These are phyloP conservation scores for Echites panduratus DNA, from an alignment of 257 asterid genomes.

Conservation along the genomic window DNA sequence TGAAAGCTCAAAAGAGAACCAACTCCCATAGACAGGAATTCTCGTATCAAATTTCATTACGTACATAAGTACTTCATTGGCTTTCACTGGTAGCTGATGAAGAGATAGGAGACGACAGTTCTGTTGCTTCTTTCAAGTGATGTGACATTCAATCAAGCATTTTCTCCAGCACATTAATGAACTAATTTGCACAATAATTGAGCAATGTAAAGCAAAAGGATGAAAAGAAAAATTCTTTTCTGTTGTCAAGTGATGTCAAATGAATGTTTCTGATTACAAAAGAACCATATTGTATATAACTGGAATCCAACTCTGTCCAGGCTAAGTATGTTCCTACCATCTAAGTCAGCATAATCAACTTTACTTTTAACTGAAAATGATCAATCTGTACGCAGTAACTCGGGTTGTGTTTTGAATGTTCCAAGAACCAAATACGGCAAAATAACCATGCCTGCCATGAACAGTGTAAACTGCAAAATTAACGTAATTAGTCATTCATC, in stretches of 20 bases:
- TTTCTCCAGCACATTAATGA: not conserved
- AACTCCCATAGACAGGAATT: not conserved
- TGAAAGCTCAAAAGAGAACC: not conserved
- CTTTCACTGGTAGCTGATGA: not conserved
- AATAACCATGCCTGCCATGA: conserved; percentile 58
- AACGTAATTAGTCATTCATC: conserved; percentile 4
- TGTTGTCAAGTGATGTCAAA: not conserved
- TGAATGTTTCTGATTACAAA: conserved; percentile 5
- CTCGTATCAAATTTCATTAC: not conserved
- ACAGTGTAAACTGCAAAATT: conserved; percentile 54
- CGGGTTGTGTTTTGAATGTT: conserved; percentile 37
- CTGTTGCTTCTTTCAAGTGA: not conserved
- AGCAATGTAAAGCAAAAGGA: no score
- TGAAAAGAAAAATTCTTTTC: not conserved
- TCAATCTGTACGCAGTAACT: conserved; percentile 50
- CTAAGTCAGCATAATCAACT: conserved; percentile 16
- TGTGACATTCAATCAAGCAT: not conserved
- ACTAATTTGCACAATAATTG: not conserved
- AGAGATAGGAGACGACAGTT: not conserved
- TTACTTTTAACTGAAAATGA: conserved; percentile 3
- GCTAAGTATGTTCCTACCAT: conserved; percentile 15
- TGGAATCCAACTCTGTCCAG: conserved; percentile 8
- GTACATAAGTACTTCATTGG: not conserved
- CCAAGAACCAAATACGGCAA: conserved; percentile 44
- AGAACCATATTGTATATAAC: not conserved